A percentile compares a stretch with the other conserved stretches of the same genome.
Conservation (phyloP, 768 basidiomycete genomes). For the Pisolithus sp. region DNA sequence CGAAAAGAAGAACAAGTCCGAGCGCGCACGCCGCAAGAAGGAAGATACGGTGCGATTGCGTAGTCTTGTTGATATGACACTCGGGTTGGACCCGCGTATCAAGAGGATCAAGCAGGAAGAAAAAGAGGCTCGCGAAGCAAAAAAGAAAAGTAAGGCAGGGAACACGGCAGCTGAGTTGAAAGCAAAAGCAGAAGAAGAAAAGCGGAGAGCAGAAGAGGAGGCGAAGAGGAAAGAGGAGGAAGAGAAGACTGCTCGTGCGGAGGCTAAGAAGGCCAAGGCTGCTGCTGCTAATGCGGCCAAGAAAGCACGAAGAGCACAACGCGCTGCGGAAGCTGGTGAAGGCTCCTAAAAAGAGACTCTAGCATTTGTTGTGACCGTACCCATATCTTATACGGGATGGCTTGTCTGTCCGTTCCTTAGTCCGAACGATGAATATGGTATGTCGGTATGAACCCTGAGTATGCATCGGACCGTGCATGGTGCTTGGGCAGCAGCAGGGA, state of each 20-base stretch:
- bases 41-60: conserved; percentile 92
- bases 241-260: conserved; percentile 67
- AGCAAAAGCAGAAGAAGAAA: conserved; percentile 47
- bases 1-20: conserved; percentile 99
- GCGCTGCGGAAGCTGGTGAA: conserved; percentile 38
- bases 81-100: conserved; percentile 87
- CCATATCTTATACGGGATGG: conserved; percentile 2
- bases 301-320: conserved; percentile 70
- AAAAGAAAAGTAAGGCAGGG: conserved; percentile 59
- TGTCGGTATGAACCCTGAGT: too few species aligned
- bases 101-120: conserved; percentile 95
- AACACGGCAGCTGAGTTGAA: conserved; percentile 40
- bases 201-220: conserved; percentile 64
- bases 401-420: neutral
- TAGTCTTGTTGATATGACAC: conserved; percentile 77
- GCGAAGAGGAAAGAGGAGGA: conserved; percentile 75
- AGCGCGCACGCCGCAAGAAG: conserved; percentile 94
- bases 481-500: neutral
- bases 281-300: conserved; percentile 88
- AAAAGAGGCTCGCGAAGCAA: conserved; percentile 89
- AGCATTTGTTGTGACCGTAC: neutral
- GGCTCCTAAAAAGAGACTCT: neutral
- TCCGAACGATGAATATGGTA: neutral
- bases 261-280: conserved; percentile 79
- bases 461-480: too few species aligned